These are phyloP conservation scores for Saccharomycopsis javanensis DNA, from an alignment of 805 yeast species.

Conservation along the genomic window DNA sequence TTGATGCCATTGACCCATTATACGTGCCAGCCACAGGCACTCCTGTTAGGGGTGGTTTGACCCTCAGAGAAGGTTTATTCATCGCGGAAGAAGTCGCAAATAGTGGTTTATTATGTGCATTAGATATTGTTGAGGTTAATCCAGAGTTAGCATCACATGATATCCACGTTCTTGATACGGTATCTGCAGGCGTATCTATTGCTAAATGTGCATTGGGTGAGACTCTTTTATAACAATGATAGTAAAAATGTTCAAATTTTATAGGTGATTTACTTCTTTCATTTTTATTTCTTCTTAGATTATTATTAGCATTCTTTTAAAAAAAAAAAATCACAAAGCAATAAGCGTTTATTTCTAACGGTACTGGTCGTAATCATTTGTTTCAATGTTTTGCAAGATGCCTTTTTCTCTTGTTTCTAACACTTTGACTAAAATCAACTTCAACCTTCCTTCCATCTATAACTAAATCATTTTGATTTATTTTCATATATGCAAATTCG, in stretches of 20 bases:
- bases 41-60: slow-evolving; percentile 91
- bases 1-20: slow-evolving; percentile 92
- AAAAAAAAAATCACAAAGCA: background rate
- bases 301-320: background rate
- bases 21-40: slow-evolving; percentile 97
- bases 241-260: background rate
- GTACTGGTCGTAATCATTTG: background rate
- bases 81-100: slow-evolving; percentile 87
- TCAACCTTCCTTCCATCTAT: slow-evolving; percentile 57
- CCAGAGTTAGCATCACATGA: slow-evolving; percentile 79
- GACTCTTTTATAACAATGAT: slow-evolving; percentile 44
- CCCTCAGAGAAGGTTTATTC: slow-evolving; percentile 89
- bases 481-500: slow-evolving; percentile 51
- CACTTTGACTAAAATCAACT: slow-evolving; percentile 61
- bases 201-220: slow-evolving; percentile 94
- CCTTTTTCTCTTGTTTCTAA: slow-evolving; percentile 18
- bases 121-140: slow-evolving; percentile 91
- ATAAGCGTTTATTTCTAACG: background rate
- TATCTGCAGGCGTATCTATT: slow-evolving; percentile 81
- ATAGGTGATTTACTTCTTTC: background rate
- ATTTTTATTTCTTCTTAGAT: background rate
- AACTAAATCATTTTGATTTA: slow-evolving; percentile 39
- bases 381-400: background rate
- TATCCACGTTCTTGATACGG: slow-evolving; percentile 69
- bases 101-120: slow-evolving; percentile 76